Base-by-base conservation (phyloP, 2,329 filamentous ascomycete species). In the Pyricularia sp. region DNA sequence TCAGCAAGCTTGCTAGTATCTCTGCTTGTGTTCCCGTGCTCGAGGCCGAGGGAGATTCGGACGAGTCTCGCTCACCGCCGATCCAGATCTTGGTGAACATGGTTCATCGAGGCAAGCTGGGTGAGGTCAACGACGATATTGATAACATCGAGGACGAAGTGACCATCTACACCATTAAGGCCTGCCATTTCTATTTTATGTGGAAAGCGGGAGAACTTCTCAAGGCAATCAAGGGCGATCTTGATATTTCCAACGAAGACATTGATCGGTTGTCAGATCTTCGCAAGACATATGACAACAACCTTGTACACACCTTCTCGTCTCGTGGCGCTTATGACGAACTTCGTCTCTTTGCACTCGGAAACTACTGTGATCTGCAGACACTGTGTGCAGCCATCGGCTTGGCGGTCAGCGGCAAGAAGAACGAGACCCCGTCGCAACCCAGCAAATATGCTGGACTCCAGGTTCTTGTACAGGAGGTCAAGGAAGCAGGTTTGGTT, bases 161-260 rank as follows among this genome's bases (percentile, higher is more conserved):
- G 63, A 89, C 93, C 7, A 84, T 87, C 1, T 90, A 90, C 73
- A 90, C 93, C 33, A 91, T 96, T 74, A 90, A 91, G 72, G 85
- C 89, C 1, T 84, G 91, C 67, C 85, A 93, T 65, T 93, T 96
- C 79, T 98, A 97, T 80, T 97, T 97, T 76, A 92, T 97, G 88
- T 99, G 95, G 95, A 94, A 95, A 76, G 86, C 91, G 26, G 86
- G 88, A 68, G 82, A 84, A 68, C 75, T 92, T 70, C 82, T 83
- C 71, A 81, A 84, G 68, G 78, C 85, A 20, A 78, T 92, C 50
- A 80, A 83, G 20, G 82, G 83, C 30, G 84, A 87, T 63, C 83
- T 82, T 4, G 84, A 80, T 68, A 78, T 92, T 68, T 75, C 87
- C 1, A 82, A 87, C 66, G 78, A 81, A 7, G 85, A 88, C 9